Percentiles rank a stretch among this genome's conserved stretches.
Evolutionary conservation across 306 rosid genomes (phyloP).

Genomic region (Dryas alaskensis): DNA sequence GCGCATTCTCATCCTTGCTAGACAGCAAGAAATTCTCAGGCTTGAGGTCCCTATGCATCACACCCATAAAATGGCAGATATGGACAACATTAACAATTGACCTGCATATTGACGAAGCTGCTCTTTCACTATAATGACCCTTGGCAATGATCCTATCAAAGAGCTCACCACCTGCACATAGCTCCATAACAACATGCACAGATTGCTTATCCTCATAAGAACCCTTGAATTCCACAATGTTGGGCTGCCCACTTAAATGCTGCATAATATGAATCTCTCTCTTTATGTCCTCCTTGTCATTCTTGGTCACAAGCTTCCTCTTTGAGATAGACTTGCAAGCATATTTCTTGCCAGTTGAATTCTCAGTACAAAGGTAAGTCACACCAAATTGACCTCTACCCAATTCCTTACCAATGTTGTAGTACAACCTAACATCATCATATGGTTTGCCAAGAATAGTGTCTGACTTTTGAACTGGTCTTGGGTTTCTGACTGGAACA

Average conservation of each 20-base stretch:
- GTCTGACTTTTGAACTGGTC: slow-evolving; percentile 32
- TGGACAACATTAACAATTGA: slow-evolving; percentile 80
- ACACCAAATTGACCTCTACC: slow-evolving; percentile 96
- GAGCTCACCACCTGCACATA: slow-evolving; percentile 91
- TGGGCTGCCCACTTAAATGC: slow-evolving; percentile 89
- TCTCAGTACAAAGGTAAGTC: slow-evolving; percentile 69
- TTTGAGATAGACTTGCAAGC: slow-evolving; percentile 91
- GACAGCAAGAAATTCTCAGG: slow-evolving; percentile 92
- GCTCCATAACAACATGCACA: slow-evolving; percentile 83
- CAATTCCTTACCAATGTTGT: slow-evolving; percentile 67
- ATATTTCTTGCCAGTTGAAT: slow-evolving; percentile 54
- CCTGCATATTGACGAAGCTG: slow-evolving; percentile 79
- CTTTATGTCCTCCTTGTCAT: slow-evolving; percentile 72
- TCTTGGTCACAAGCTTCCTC: slow-evolving; percentile 63
- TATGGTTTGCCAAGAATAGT: slow-evolving; percentile 62
- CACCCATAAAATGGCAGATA: slow-evolving; percentile 89
- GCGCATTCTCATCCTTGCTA: slow-evolving; percentile 63
- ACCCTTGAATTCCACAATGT: slow-evolving; percentile 85
- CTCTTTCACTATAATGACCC: slow-evolving; percentile 79
- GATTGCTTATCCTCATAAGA: slow-evolving; percentile 75
- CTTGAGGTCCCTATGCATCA: slow-evolving; percentile 89
- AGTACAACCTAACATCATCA: slow-evolving; percentile 64
- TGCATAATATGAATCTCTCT: slow-evolving; percentile 93
- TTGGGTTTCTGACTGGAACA: slow-evolving; percentile 40
- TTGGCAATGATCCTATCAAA: slow-evolving; percentile 85